Evolutionary conservation across 176 grass and related monocot species (phyloP), one percentile per base, ranked within the genome.

Genomic region (Oryza officinalis): DNA sequence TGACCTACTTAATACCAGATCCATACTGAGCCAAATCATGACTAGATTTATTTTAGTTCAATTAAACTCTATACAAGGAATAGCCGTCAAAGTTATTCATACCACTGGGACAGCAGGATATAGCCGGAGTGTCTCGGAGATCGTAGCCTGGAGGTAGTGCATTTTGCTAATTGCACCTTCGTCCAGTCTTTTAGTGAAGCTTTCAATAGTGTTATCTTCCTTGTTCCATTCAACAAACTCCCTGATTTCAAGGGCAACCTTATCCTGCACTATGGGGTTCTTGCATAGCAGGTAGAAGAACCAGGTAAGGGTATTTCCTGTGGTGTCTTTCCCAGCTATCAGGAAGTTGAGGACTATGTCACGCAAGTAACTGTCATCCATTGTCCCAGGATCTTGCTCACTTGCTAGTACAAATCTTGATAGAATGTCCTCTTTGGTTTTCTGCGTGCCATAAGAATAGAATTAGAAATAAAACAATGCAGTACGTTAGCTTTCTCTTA

Each of bases 281-380:
- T 88, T 92, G 71, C 91, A 94, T 3, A 97, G 50, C 89, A 97
- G 88, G 59, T 88, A 97, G 27, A 97, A 82, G 77, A 97, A 84
- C 94, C 91, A 97, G 13, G 94, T 84, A 6, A 94, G 94, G 27
- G 89, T 91, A 46, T 85, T 81, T 12, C 80, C 94, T 0, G 91
- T 93, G 18, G 89, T 94, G 81, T 97, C 94, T 86, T 82, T 94
- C 25, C 94, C 91, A 5, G 94, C 94, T 2, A 94, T 88, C 27
- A 94, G 47, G 75, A 97, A 91, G 71, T 84, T 97, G 26, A 97
- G 83, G 47, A 90, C 86, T 50, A 97, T 94, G 63, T 97, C 91
- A 79, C 94, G 90, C 37, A 97, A 76, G 87, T 97, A 94, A 44
- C 69, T 52, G 17, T 88, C 76, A 72, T 79, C 72, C 63, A 94